Evolutionary conservation across 345 rosid genomes (phyloP).

Genomic region (Syzygium oleosum): DNA sequence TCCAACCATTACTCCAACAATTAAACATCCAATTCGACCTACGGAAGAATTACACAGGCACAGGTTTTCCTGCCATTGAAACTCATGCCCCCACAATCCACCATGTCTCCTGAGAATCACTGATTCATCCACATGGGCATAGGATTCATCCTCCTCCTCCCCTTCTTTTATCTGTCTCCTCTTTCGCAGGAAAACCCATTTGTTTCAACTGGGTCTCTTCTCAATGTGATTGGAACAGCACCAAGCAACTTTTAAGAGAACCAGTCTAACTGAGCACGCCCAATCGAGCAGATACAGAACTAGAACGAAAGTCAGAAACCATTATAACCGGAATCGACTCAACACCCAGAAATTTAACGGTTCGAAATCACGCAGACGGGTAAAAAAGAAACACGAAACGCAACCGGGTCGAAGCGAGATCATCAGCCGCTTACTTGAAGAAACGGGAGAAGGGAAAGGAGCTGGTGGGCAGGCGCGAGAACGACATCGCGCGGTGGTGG

Average conservation of each 20-base stretch:
- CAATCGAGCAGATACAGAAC: not conserved
- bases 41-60: not conserved
- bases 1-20: not conserved
- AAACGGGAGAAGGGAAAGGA: slow-evolving; percentile 54
- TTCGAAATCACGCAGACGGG: not conserved
- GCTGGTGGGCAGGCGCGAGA: slow-evolving; percentile 32
- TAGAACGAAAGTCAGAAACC: not conserved
- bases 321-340: not conserved
- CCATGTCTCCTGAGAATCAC: not conserved
- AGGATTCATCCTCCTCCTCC: not conserved
- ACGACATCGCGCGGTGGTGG: slow-evolving; percentile 4
- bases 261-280: not conserved
- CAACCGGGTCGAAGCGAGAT: not conserved
- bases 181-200: not conserved
- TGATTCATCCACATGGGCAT: not conserved
- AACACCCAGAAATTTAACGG: not conserved
- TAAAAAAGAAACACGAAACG: not conserved
- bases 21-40: not conserved
- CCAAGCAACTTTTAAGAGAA: not conserved
- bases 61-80: not conserved
- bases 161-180: not conserved
- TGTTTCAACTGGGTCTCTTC: not conserved
- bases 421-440: slow-evolving; percentile 30
- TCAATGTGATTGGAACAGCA: not conserved
- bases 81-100: not conserved